A percentile compares a stretch with the other conserved stretches of the same genome.
These are phyloP conservation scores for Colletotrichum gloeosporioides DNA, from an alignment of 2,329 filamentous ascomycete species.

Conservation along the genomic window DNA sequence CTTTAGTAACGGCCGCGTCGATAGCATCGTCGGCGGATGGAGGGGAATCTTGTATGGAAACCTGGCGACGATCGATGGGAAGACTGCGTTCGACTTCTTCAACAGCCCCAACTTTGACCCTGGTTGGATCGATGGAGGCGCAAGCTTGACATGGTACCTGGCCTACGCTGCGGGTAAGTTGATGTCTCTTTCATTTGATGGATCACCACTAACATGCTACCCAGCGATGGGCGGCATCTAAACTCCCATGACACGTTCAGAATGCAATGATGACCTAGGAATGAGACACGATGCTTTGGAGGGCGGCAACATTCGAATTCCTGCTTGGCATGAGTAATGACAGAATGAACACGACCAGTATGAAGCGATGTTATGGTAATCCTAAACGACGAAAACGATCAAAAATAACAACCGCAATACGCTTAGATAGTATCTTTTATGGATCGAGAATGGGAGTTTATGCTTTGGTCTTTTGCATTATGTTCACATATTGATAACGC, in stretches of 20 bases:
- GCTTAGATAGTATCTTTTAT: neutral
- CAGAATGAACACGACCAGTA: neutral
- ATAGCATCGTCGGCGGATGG: conserved; percentile 78
- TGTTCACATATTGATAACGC: neutral
- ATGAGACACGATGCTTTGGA: neutral
- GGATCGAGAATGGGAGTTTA: neutral
- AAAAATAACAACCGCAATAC: neutral
- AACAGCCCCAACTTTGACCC: conserved; percentile 67
- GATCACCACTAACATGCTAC: neutral
- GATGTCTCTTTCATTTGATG: too few species aligned
- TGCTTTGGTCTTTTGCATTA: neutral
- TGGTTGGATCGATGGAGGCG: conserved; percentile 80
- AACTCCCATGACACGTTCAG: neutral
- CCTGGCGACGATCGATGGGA: conserved; percentile 77
- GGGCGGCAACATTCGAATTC: neutral
- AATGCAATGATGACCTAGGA: neutral
- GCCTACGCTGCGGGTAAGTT: conserved; percentile 77
- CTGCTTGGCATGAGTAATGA: neutral
- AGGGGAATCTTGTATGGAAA: conserved; percentile 85
- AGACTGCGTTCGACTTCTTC: conserved; percentile 78
- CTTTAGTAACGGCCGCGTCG: conserved; percentile 72
- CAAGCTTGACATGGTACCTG: conserved; percentile 84
- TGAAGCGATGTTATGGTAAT: neutral
- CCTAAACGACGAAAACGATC: neutral
- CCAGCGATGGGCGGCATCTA: conserved; percentile 26